Conservation (phyloP, 306 rosid genomes). For the Vigna unguiculata region DNA sequence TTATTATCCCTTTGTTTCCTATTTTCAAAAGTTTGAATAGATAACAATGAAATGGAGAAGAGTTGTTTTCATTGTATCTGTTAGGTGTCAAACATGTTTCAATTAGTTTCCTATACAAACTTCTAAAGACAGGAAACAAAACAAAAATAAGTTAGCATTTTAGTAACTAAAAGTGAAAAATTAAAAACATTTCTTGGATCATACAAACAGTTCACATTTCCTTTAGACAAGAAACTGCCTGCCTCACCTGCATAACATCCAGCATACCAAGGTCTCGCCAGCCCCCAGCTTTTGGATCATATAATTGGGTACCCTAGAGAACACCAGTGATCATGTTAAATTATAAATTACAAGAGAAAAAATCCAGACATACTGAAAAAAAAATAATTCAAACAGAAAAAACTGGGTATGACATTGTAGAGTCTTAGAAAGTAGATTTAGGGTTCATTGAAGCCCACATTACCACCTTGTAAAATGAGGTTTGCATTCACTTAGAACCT, state of each 20-base stretch:
- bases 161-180: background rate
- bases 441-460: too few relatives aligned
- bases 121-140: background rate
- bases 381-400: conserved; percentile 32
- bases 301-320: conserved; percentile 90
- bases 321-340: conserved; percentile 38
- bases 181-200: background rate
- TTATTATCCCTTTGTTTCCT: background rate
- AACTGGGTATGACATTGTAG: conserved; percentile 17
- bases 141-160: background rate
- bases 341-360: conserved; percentile 29
- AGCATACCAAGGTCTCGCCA: conserved; percentile 99
- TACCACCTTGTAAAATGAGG: too few relatives aligned
- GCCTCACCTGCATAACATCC: conserved; percentile 94
- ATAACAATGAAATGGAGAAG: background rate
- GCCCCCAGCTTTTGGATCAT: conserved; percentile 99
- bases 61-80: background rate
- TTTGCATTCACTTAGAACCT: too few relatives aligned
- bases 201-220: conserved; percentile 15
- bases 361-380: background rate
- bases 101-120: background rate
- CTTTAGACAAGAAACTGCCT: conserved; percentile 33
- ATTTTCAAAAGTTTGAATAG: background rate
- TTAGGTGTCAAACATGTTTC: background rate
- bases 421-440: too few relatives aligned